Percentiles rank a stretch among this genome's conserved stretches.
These are phyloP conservation scores for Leishmania aethiopica DNA, from an alignment of 208 protist species.

Conservation along the genomic window DNA sequence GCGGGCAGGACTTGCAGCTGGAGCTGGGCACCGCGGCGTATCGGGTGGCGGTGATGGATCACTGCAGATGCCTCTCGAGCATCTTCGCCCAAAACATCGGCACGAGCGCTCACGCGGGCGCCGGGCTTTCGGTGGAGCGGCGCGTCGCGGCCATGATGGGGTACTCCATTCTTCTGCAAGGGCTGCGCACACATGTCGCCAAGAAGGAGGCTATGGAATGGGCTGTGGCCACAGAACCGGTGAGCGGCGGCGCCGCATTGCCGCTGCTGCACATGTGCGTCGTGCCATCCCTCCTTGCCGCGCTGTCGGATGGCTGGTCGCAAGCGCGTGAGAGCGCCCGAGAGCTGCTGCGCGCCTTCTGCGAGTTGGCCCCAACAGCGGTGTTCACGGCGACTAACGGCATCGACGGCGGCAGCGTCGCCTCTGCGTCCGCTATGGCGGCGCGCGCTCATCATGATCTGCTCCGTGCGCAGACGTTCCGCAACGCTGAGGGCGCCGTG, in stretches of 20 bases:
- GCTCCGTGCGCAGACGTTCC: conserved; percentile 50
- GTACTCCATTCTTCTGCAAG: conserved; percentile 47
- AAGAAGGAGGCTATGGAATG: background rate
- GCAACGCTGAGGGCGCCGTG: conserved; percentile 73
- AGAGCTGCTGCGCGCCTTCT: conserved; percentile 56
- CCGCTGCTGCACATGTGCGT: conserved; percentile 36
- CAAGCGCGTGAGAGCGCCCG: conserved; percentile 51
- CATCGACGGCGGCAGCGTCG: background rate
- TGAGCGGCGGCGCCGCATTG: conserved; percentile 1
- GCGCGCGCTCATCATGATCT: conserved; percentile 35
- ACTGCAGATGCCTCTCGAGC: conserved; percentile 37
- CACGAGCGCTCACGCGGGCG: conserved; percentile 19
- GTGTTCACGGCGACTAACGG: conserved; percentile 30
- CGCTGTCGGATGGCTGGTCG: conserved; percentile 79
- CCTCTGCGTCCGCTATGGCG: background rate
- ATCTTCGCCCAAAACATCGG: conserved; percentile 70
- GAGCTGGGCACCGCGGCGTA: conserved; percentile 29
- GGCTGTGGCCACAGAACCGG: background rate
- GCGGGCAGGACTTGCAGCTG: background rate
- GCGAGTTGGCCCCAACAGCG: conserved; percentile 30
- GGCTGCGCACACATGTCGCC: conserved; percentile 9
- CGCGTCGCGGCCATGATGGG: conserved; percentile 56
- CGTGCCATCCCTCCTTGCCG: conserved; percentile 52
- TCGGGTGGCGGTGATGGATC: conserved; percentile 34
- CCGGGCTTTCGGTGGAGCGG: conserved; percentile 60